Evolutionary conservation across 208 protist species (phyloP), one percentile per base, ranked within the genome.

Genomic region (Trypanosoma avium): DNA sequence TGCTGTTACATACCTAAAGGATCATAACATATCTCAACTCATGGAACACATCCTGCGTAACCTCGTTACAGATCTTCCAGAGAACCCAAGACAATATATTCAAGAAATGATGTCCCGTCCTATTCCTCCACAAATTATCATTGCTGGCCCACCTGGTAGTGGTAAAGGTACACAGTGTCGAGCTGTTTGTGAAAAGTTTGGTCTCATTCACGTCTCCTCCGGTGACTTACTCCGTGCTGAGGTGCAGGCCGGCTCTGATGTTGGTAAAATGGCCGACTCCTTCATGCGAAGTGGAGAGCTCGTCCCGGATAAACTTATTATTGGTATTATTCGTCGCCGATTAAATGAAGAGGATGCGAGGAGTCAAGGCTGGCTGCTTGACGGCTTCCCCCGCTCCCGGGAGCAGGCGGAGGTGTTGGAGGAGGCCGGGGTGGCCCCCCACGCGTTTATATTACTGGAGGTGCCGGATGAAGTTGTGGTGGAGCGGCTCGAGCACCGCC

Each of bases 321-420:
- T 79, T 46, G 46, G 70, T 42, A 73, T 95, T 15, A 77, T 93
- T 26, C 79, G 73, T 29, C 55, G 84, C n/a, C 86, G 89, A 22
- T 70, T 97, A 26, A 43, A 75, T 43, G 29, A 86, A 57, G 80
- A 85, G 15, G 89, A 96, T 47, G 87, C 75, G 17, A 54, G 80
- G 45, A 46, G 76, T 49, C 80, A 92, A 40, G 94, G 94, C 21
- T 97, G 89, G 85, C 70, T 97, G 57, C 73, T 97, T 12, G 92
- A 97, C 59, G 94, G 94, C 30, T 97, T 95, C 67, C 94, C 94
- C 12, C 79, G 92, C 40, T 97, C 82, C 38, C 49, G 70, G 17
- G 75, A 52, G 35, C 94, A 97, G 78, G 94, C 90, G 29, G 62
- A 75, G 48, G 76, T 77, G 30, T 75, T 96, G 19, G 84, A 96